Evolutionary conservation across 2,329 filamentous ascomycete species (phyloP).

Genomic region (Fusarium sulawesiense): DNA sequence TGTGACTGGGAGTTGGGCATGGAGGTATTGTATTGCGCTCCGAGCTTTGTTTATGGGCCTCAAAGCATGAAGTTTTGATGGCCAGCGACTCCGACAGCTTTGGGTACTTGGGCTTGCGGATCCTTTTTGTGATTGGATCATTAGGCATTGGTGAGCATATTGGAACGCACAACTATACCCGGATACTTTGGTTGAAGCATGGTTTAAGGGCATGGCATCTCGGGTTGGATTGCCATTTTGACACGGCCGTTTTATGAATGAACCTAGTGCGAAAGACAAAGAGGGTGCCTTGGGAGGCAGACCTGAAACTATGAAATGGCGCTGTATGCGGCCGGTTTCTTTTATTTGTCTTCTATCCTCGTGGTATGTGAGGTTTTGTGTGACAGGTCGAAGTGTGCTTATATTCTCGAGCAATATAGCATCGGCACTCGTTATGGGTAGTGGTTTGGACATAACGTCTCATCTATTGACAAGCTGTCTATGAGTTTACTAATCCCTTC

Average conservation of each 20-base stretch:
- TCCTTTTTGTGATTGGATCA: conserved; percentile 45
- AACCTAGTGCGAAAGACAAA: conserved; percentile 38
- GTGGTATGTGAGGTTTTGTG: not conserved
- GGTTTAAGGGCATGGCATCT: conserved; percentile 40
- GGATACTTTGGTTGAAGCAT: conserved; percentile 44
- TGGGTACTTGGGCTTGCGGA: conserved; percentile 42
- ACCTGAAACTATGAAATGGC: conserved; percentile 33
- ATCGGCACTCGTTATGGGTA: not conserved
- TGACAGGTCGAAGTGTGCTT: not conserved
- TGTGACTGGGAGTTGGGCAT: conserved; percentile 4
- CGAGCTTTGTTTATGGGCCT: not conserved
- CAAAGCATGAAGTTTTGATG: conserved; percentile 27
- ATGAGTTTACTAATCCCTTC: not conserved
- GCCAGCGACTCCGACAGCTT: conserved; percentile 41
- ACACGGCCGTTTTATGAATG: conserved; percentile 47
- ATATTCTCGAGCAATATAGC: not conserved
- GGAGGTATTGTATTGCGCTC: conserved; percentile 6
- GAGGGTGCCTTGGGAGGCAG: conserved; percentile 17
- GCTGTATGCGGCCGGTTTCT: conserved; percentile 26
- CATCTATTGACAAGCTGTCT: conserved; percentile 8
- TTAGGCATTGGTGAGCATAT: conserved; percentile 45
- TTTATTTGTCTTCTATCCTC: not conserved
- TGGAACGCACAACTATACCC: conserved; percentile 48
- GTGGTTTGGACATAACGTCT: not conserved
- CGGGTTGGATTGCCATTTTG: conserved; percentile 40